Conservation (phyloP, 73 alveolate genomes). For the Tetrahymena elliotti region DNA sequence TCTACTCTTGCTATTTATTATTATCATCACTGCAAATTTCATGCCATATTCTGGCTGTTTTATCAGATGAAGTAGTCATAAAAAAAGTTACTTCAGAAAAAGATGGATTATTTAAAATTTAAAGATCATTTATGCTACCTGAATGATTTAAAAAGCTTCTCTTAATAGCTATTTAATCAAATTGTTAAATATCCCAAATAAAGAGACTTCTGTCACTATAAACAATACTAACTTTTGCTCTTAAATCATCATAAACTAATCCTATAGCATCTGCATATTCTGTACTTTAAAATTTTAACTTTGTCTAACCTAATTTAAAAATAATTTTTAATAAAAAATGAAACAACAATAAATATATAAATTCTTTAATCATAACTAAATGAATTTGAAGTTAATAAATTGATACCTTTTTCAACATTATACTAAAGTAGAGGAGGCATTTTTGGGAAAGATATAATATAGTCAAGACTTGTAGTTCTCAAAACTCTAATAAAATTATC, state of each 20-base stretch:
- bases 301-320: slow-evolving; percentile 1
- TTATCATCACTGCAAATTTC: slow-evolving; percentile 31
- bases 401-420: slow-evolving; percentile 62
- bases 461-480: slow-evolving; percentile 68
- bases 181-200: slow-evolving; percentile 80
- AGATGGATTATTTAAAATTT: slow-evolving; percentile 35
- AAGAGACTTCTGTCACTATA: slow-evolving; percentile 91
- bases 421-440: slow-evolving; percentile 94
- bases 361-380: no score
- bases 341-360: no score
- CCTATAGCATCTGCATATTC: slow-evolving; percentile 77
- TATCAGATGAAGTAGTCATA: slow-evolving; percentile 69
- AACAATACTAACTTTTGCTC: slow-evolving; percentile 60
- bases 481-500: slow-evolving; percentile 88
- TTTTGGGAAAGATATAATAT: slow-evolving; percentile 76
- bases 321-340: no score
- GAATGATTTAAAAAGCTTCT: slow-evolving; percentile 74
- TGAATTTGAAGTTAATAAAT: no score
- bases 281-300: slow-evolving; percentile 27
- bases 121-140: slow-evolving; percentile 68
- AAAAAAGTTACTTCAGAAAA: slow-evolving; percentile 57
- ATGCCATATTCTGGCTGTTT: slow-evolving; percentile 77
- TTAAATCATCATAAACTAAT: slow-evolving; percentile 55
- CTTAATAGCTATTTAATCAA: slow-evolving; percentile 61
- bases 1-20: slow-evolving; percentile 7